Evolutionary conservation across 768 basidiomycete genomes (phyloP).

Genomic region (Tremella yokohamensis): DNA sequence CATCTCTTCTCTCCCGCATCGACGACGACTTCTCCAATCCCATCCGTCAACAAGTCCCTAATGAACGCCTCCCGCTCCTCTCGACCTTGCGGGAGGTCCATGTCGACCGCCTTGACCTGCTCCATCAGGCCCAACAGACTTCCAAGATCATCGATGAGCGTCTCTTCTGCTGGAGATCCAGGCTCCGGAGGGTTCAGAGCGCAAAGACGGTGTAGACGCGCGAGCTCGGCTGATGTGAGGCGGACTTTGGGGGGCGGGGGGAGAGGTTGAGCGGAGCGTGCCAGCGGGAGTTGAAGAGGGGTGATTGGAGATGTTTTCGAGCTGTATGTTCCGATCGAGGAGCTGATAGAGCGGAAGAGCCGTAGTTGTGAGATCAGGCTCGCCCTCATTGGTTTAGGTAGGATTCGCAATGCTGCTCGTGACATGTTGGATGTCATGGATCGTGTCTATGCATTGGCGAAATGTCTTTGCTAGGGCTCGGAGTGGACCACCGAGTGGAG

Average conservation of each 20-base stretch:
- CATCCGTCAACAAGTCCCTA: conserved; percentile 22
- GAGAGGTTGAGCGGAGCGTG: no score
- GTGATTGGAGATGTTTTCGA: no score
- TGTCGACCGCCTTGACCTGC: conserved; percentile 27
- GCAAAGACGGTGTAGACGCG: conserved; percentile 31
- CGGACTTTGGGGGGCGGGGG: no score
- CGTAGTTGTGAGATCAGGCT: no score
- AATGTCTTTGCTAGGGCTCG: no score
- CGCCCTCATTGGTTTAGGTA: no score
- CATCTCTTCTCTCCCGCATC: conserved; percentile 6
- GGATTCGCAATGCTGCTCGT: no score
- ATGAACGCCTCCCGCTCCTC: conserved; percentile 10
- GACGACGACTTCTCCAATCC: conserved; percentile 27
- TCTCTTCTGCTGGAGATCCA: conserved; percentile 27
- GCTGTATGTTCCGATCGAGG: no score
- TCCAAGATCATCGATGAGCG: conserved; percentile 23
- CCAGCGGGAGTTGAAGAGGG: no score
- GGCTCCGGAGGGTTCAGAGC: conserved; percentile 33
- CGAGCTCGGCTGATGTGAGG: conserved; percentile 16
- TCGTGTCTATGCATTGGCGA: no score
- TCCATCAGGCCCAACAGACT: conserved; percentile 38
- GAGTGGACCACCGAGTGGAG: not conserved
- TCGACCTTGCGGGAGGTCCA: conserved; percentile 17
- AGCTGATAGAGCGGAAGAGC: no score
- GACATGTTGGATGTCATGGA: no score